Evolutionary conservation across 2,329 filamentous ascomycete species (phyloP).

Genomic region (Diaporthe ampelina): DNA sequence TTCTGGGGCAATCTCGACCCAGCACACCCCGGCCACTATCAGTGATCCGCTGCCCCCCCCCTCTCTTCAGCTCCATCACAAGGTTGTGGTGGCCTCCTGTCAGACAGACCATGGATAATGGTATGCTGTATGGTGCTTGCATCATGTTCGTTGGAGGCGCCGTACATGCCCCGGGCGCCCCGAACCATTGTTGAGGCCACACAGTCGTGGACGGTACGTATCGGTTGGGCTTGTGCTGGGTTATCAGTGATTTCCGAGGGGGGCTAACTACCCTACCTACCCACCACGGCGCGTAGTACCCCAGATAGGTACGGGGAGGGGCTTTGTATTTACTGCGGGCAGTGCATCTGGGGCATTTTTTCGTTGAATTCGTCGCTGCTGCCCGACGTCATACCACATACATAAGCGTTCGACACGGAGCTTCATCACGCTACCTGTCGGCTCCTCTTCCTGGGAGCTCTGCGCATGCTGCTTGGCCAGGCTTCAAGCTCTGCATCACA

Average conservation of each 20-base stretch:
- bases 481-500: slow-evolving; percentile 14
- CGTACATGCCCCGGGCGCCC: background rate
- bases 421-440: slow-evolving; percentile 13
- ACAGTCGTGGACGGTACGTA: background rate
- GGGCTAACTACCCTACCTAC: background rate
- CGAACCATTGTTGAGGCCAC: slow-evolving; percentile 9
- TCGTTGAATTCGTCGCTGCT: slow-evolving; percentile 38
- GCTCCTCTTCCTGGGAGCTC: slow-evolving; percentile 9
- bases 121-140: background rate
- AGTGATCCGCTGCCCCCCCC: background rate
- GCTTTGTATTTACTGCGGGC: background rate
- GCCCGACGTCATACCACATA: slow-evolving; percentile 40
- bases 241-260: background rate
- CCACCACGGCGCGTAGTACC: background rate
- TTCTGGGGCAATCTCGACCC: slow-evolving; percentile 29
- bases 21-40: slow-evolving; percentile 16
- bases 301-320: background rate
- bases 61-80: background rate
- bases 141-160: background rate
- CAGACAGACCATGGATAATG: background rate
- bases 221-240: slow-evolving; percentile 17
- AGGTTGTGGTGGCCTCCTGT: background rate
- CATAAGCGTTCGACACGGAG: background rate
- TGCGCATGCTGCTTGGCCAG: slow-evolving; percentile 11
- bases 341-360: slow-evolving; percentile 19